Evolutionary conservation across 2,329 filamentous ascomycete genomes (phyloP), one percentile per base, ranked within the genome.

Genomic region (Venturia nashicola): DNA sequence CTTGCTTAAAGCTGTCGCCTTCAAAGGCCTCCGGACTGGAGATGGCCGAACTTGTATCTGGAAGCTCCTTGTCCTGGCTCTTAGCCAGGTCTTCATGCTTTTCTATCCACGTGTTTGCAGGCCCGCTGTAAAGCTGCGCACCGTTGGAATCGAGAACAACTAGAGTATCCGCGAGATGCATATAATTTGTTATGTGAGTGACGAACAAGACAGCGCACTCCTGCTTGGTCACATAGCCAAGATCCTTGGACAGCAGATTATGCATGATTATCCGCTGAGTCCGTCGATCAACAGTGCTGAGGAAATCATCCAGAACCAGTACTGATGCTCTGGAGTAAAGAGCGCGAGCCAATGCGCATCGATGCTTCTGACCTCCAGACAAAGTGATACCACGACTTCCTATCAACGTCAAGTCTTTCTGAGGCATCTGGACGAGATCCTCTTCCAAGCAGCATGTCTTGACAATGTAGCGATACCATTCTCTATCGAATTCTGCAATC

Each of bases 111-210:
- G 54, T 36, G 18, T 14, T 44, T 36, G 61, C n/a, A 16, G 46
- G 46, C 11, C 61, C 61, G 42, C 36, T 55, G 61, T 63, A 59
- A 11, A 36, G 32, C 36, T 57, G 27, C 5, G 48, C 34, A 7
- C 61, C 61, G 12, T 43, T 42, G 20, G 43, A 39, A n/a, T 44
- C 62, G 46, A 66, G n/a, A n/a, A 66, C 54, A 18, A 66, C 43
- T n/a, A 66, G 20, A 12, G n/a, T 61, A 43, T 66, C 65, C 18
- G 64, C 36, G 14, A 65, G 44, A 14, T 64, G 54, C 34, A 61
- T 55, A n/a, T 48, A 66, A 20, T 59, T 61, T 16, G 44, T 63
- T 34, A 63, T 63, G 61, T 67, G 66, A 34, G 66, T 66, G 5
- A 65, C 67, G 9, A 65, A 44, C 5, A 65, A 32, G 39, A 65